Evolutionary conservation across 2,329 filamentous ascomycete genomes (phyloP).

Genomic region (Colletotrichum sp.): DNA sequence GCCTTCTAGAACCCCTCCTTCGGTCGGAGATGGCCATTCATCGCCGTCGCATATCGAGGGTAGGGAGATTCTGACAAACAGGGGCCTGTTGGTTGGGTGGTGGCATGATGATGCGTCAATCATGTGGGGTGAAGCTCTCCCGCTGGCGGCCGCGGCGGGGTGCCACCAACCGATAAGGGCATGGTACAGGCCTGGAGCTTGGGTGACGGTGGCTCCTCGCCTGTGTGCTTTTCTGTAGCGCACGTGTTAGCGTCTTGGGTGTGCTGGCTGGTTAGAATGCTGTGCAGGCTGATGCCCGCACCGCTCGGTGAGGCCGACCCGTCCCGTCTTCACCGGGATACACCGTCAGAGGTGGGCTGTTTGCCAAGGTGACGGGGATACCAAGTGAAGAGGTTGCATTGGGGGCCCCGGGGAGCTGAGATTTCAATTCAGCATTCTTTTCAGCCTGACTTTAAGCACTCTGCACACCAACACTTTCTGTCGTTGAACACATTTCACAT

Average conservation of each 20-base stretch:
- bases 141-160: background rate
- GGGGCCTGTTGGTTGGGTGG: slow-evolving; percentile 20
- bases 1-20: slow-evolving; percentile 3
- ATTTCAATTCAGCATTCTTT: background rate
- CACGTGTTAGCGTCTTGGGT: background rate
- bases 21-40: slow-evolving; percentile 10
- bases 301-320: background rate
- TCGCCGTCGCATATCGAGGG: slow-evolving; percentile 2
- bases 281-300: background rate
- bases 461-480: background rate
- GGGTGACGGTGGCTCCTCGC: background rate
- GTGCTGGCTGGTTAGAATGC: background rate
- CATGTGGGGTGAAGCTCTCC: slow-evolving; percentile 20
- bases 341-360: background rate
- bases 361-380: background rate
- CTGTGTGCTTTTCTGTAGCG: background rate
- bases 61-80: slow-evolving; percentile 23
- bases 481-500: too few relatives aligned
- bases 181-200: background rate
- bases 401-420: background rate
- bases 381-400: background rate
- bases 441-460: background rate
- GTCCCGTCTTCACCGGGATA: background rate
- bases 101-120: slow-evolving; percentile 20
- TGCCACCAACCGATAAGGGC: background rate